Evolutionary conservation across 441 rosid genomes (phyloP), one percentile per base, ranked within the genome.

Genomic region (Brassica hybrid): DNA sequence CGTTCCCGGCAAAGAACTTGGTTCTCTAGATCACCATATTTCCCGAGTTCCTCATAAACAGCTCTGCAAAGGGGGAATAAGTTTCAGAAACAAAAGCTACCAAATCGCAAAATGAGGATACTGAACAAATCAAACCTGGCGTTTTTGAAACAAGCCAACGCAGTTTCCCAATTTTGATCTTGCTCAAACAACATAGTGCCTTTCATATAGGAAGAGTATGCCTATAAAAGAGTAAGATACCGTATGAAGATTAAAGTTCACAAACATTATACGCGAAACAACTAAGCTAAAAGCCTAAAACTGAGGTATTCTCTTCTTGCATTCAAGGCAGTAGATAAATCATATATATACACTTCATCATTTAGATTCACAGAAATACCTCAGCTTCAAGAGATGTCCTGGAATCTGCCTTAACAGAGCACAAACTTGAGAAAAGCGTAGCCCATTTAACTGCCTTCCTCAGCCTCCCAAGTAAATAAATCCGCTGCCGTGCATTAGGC

Each of bases 391-490:
- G 83, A 75, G 98, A 92, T 52, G 98, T 91, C 81, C 94, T 86
- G 38, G 96, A 84, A 83, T 94, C 98, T 66, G 98, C 90, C 87
- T 92, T 96, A 73, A 83, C 68, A 45, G 94, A 83, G 76, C 97
- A 94, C 84, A 96, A 80, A 72, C 82, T 87, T 23, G 97, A 90
- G 86, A 96, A 92, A 41, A 89, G 83, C 32, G 86, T 82, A 38
- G 96, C 97, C 98, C 98, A 96, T 82, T 92, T 94, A 30, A 89
- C 99, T 48, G 98, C 97, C 82, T 92, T 96, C 87, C 97, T 90
- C 78, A 96, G 84, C 78, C 96, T 89, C 70, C 98, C 99, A 80
- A 94, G 89, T 84, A 96, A 79, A 83, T 96, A 91, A 60, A 88
- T 91, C 48, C 94, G 93, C 73, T 92, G 98, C 50, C 87, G 85